phyloP scores from a whole-genome alignment of 148 eudicot species.

The Amaranthus hypochondriacus region DNA sequence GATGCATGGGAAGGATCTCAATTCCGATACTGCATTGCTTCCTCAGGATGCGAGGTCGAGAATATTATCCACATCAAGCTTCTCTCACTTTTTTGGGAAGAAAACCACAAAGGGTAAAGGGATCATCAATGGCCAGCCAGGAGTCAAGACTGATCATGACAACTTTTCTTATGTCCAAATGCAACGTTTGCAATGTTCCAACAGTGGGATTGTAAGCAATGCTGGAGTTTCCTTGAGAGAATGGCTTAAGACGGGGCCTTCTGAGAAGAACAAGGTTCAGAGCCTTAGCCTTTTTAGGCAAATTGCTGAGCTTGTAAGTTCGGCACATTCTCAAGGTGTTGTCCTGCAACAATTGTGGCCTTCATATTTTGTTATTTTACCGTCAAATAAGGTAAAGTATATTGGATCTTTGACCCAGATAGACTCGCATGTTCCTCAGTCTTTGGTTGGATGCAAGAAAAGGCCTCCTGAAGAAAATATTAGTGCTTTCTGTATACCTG shows the following conservation, averaged over 20 bases:
- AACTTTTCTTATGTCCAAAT: slow-evolving; percentile 14
- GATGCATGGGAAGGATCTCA: slow-evolving; percentile 19
- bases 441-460: slow-evolving; percentile 27
- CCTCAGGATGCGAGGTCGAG: slow-evolving; percentile 27
- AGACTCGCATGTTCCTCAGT: slow-evolving; percentile 3
- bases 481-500: slow-evolving; percentile 9
- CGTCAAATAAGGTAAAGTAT: slow-evolving; percentile 38
- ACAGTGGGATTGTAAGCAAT: slow-evolving; percentile 6
- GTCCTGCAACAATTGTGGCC: slow-evolving; percentile 43
- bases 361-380: slow-evolving; percentile 31
- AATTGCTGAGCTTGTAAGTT: slow-evolving; percentile 44
- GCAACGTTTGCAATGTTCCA: slow-evolving; percentile 16
- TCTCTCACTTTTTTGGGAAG: slow-evolving; percentile 38
- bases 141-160: slow-evolving; percentile 11
- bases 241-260: slow-evolving; percentile 38
- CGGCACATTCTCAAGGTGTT: slow-evolving; percentile 38
- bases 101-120: slow-evolving; percentile 34
- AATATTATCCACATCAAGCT: slow-evolving; percentile 38
- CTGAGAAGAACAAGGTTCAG: slow-evolving; percentile 35
- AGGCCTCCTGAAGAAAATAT: slow-evolving; percentile 28
- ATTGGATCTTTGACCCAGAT: slow-evolving; percentile 32
- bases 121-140: slow-evolving; percentile 19
- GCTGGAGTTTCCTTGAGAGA: slow-evolving; percentile 45
- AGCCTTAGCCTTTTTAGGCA: slow-evolving; percentile 40
- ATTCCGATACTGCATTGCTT: slow-evolving; percentile 25